Evolutionary conservation across 257 asterid species (phyloP), one percentile per base, ranked within the genome.

Genomic region (Ilex asprella): DNA sequence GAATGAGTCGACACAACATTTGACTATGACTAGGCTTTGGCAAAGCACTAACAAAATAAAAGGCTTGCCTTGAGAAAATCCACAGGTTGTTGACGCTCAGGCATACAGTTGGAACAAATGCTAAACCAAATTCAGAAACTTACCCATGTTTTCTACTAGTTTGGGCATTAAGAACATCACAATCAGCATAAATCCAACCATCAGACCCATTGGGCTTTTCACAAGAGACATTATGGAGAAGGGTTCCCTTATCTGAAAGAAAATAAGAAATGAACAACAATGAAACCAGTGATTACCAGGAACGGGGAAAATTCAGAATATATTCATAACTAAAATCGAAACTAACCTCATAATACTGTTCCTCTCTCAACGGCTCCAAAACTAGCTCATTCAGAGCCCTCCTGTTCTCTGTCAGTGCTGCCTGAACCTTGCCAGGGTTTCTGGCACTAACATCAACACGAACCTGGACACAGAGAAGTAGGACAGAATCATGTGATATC

Each of bases 191-290:
- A 92, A 92, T 16, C 99, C 97, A n/a, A 92, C 75, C 99, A 89
- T 92, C 94, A 92, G 72, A 57, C 99, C 97, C 99, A 92, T 89
- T 2, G 96, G 97, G 79, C 99, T 92, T 66, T 92, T 92, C 79
- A 89, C 66, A 13, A 92, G 39, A 54, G 97, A 85, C 87, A 86
- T 58, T 46, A 81, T 31, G 49, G 75, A 64, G 89, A 89, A 92
- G 57, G 97, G 99, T 73, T 92, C 97, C 70, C 94, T 82, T 62
- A 79, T 63, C 99, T 92, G 95, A 78, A 75, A 13, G 41, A 64
- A 68, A 66, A 68, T 57, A 29, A 30, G 61, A 35, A 56, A 56
- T 70, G 7, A 61, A 41, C 21, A 16, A 50, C 39, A 27, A 30
- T 14, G 49, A 56, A 62, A 2, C n/a, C 35, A 16, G 32, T 1